These are phyloP conservation scores for Stachybotrys elegans DNA, from an alignment of 2,329 filamentous ascomycete species.

Conservation along the genomic window DNA sequence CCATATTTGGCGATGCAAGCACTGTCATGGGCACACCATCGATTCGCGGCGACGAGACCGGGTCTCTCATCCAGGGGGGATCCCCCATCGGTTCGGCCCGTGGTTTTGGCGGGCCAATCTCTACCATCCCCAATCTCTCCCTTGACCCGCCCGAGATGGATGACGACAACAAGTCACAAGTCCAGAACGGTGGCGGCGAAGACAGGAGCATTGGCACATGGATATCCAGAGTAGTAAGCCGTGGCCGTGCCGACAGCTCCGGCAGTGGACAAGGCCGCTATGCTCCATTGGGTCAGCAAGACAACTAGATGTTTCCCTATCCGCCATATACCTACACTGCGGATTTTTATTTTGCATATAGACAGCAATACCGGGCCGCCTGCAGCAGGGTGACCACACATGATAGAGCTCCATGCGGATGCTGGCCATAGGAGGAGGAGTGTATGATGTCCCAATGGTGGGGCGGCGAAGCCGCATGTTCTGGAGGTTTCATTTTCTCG, in stretches of 20 bases:
- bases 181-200: conserved; percentile 24
- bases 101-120: conserved; percentile 53
- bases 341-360: conserved; percentile 31
- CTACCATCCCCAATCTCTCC: conserved; percentile 72
- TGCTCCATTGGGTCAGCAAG: conserved; percentile 35
- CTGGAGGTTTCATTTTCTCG: no score
- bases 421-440: no score
- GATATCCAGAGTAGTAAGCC: conserved; percentile 36
- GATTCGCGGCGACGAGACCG: conserved; percentile 66
- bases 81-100: conserved; percentile 73
- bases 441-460: no score
- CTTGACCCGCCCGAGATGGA: conserved; percentile 70
- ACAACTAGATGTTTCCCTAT: conserved; percentile 22
- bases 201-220: conserved; percentile 46
- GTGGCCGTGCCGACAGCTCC: conserved; percentile 31
- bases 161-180: conserved; percentile 39
- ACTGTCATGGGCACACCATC: conserved; percentile 74
- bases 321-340: conserved; percentile 13
- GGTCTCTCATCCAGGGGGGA: conserved; percentile 70
- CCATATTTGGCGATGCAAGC: conserved; percentile 87
- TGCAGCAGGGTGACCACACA: no score
- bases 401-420: no score
- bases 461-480: no score
- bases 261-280: conserved; percentile 37
- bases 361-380: conserved; percentile 20